phyloP scores from a whole-genome alignment of 2,329 filamentous ascomycete genomes.

The Fusarium sp. region DNA sequence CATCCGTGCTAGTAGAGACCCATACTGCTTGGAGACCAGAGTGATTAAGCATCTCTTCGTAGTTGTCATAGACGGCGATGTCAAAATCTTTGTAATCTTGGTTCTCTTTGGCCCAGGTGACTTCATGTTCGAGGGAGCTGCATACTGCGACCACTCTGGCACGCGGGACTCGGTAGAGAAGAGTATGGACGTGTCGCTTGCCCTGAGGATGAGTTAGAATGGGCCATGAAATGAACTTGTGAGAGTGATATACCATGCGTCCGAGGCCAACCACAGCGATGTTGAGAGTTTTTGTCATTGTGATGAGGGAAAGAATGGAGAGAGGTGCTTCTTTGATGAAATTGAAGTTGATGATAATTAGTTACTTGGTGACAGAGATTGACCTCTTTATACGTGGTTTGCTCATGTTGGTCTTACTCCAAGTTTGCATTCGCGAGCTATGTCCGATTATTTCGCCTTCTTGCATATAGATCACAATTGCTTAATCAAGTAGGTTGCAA shows the following conservation, averaged over 20 bases:
- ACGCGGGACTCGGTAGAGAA: conserved; percentile 58
- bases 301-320: rapidly evolving
- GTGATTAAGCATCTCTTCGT: conserved; percentile 59
- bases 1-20: conserved; percentile 59
- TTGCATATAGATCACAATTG: too few relatives aligned
- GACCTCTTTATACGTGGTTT: neutral
- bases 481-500: too few relatives aligned
- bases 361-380: neutral
- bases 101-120: conserved; percentile 58
- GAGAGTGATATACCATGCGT: conserved; percentile 55
- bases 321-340: too few relatives aligned
- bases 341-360: too few relatives aligned
- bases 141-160: conserved; percentile 63
- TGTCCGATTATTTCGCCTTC: neutral
- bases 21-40: conserved; percentile 56
- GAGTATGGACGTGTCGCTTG: conserved; percentile 61
- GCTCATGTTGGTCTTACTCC: neutral
- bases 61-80: conserved; percentile 58
- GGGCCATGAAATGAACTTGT: rapidly evolving
- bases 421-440: neutral
- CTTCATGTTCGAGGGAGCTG: conserved; percentile 57
- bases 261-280: conserved; percentile 63
- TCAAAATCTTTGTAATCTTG: conserved; percentile 55
- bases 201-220: conserved; percentile 28
- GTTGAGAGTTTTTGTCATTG: conserved; percentile 50